Base-by-base conservation (phyloP, 805 yeast species). In the Candida silvicultrix region DNA sequence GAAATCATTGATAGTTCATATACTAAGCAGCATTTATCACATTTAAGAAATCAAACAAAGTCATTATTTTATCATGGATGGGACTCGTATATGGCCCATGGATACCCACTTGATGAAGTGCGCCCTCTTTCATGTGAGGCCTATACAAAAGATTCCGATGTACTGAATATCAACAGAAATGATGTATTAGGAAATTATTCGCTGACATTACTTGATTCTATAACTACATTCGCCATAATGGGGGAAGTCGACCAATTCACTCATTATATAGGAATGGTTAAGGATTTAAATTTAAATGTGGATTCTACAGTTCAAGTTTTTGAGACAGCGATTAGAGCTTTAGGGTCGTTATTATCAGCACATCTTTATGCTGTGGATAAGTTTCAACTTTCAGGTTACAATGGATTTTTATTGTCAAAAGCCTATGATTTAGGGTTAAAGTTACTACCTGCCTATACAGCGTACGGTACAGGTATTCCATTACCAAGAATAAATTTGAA, bases 141-240 rank as follows among this genome's bases (percentile, higher is more conserved):
- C 0, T 76, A 78, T 43, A 84, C 81, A 3, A 79, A 89, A 12
- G 89, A 87, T 57, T 64, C 63, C 0, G 71, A 84, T 53, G 57
- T 72, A 2, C 56, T 63, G 7, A 82, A 89, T 55, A 69, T 77
- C 2, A 77, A 76, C 20, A 68, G 84, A 40, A 89, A 88, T 59
- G 98, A 90, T 59, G 94, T 85, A 0, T 62, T 89, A 67, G 97
- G 97, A 0, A 89, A 89, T 56, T 82, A 80, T 46, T 79, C 95
- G 0, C 74, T 83, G 54, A 88, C 96, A 0, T 64, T 89, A 41
- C 67, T 90, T 23, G 98, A 90, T 62, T 74, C 85, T 14, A 61
- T 92, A 37, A 96, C 94, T 49, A 81, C 92, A 14, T 75, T 86
- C 49, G 82, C 90, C 6, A 73, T 90, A 0, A 67, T 89, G 68